A percentile compares a stretch with the other conserved stretches of the same genome.
Evolutionary conservation across 352 stramenopile genomes (phyloP).

Genomic region (Phytophthora ohioensis): DNA sequence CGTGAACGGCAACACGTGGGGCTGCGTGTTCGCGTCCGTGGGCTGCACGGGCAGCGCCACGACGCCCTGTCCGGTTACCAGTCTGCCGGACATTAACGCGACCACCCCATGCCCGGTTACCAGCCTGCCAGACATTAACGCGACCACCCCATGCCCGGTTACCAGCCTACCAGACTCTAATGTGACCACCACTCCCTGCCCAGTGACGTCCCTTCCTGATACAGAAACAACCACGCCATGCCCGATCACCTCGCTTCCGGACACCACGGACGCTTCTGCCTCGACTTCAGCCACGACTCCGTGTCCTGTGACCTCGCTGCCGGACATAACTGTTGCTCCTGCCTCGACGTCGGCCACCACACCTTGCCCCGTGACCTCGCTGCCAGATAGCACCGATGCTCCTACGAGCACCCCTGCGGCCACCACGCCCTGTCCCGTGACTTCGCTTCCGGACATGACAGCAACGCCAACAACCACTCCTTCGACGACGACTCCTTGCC

Average conservation of each 20-base stretch:
- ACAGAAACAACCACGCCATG: slow-evolving; percentile 11
- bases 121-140: slow-evolving; percentile 13
- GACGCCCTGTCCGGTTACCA: slow-evolving; percentile 26
- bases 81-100: slow-evolving; percentile 12
- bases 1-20: slow-evolving; percentile 48
- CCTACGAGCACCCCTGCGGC: not conserved
- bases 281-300: slow-evolving; percentile 1
- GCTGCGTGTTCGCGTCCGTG: slow-evolving; percentile 45
- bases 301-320: slow-evolving; percentile 19
- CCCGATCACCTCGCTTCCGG: slow-evolving; percentile 20
- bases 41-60: slow-evolving; percentile 31
- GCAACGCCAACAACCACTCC: slow-evolving; percentile 2
- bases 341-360: slow-evolving; percentile 3
- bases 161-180: slow-evolving; percentile 19
- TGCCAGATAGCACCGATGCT: slow-evolving; percentile 3
- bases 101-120: slow-evolving; percentile 28
- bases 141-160: not conserved
- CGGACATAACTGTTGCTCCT: not conserved
- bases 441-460: slow-evolving; percentile 19
- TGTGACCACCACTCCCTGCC: slow-evolving; percentile 18
- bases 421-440: slow-evolving; percentile 18
- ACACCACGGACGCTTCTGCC: not conserved
- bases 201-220: slow-evolving; percentile 10
- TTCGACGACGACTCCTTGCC: slow-evolving; percentile 17
- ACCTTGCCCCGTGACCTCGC: slow-evolving; percentile 20